phyloP scores from a whole-genome alignment of 805 yeast genomes.

The Schizosaccharomyces japonicus region DNA sequence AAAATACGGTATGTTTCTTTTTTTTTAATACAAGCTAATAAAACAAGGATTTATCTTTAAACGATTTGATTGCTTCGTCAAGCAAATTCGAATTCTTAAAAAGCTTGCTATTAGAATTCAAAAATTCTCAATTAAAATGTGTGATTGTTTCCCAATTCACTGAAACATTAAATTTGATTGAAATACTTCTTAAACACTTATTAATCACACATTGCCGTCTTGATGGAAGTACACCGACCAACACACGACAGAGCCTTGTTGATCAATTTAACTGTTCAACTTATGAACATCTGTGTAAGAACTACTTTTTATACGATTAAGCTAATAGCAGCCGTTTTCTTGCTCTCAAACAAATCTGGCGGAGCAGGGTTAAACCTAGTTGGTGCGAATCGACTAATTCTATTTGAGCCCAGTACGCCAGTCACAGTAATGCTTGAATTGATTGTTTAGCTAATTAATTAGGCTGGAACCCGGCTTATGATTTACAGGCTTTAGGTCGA shows the following conservation, averaged over 20 bases:
- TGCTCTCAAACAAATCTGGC: slow-evolving; percentile 75
- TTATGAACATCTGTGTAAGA: slow-evolving; percentile 23
- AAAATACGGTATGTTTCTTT: background rate
- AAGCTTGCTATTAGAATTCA: background rate
- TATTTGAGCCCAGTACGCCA: slow-evolving; percentile 41
- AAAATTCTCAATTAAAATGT: slow-evolving; percentile 31
- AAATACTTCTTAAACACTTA: slow-evolving; percentile 26
- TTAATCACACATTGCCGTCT: slow-evolving; percentile 34
- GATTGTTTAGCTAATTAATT: no score
- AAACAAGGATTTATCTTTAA: background rate
- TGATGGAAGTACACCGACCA: slow-evolving; percentile 65
- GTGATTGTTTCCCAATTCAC: slow-evolving; percentile 78
- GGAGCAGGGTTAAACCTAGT: slow-evolving; percentile 68
- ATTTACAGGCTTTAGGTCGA: slow-evolving; percentile 85
- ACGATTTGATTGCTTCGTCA: background rate
- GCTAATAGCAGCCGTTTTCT: slow-evolving; percentile 18
- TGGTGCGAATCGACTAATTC: slow-evolving; percentile 67
- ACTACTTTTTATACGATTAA: background rate
- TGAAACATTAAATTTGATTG: slow-evolving; percentile 58
- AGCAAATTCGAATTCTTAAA: background rate
- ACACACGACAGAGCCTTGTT: slow-evolving; percentile 41
- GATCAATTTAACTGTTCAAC: slow-evolving; percentile 35
- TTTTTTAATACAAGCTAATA: background rate
- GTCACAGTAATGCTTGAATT: background rate
- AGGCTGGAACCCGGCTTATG: slow-evolving; percentile 92